These are phyloP conservation scores for Alternaria panax DNA, from an alignment of 2,329 filamentous ascomycete genomes.

Conservation along the genomic window DNA sequence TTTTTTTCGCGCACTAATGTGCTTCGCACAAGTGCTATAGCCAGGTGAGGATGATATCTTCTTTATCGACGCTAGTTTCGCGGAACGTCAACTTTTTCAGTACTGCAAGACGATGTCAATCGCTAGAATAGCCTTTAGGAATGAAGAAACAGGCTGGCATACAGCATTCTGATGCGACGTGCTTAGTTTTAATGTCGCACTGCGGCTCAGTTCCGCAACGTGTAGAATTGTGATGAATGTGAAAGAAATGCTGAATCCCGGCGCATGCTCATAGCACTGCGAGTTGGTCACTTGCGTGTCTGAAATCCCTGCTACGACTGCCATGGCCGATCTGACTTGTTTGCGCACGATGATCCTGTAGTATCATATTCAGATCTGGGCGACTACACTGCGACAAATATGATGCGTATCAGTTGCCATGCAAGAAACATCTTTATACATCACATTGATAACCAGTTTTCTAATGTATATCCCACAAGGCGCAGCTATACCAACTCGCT, in stretches of 20 bases:
- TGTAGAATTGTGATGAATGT: neutral
- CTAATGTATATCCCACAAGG: neutral
- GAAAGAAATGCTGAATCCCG: neutral
- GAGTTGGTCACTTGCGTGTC: neutral
- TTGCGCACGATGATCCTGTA: neutral
- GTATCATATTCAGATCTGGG: neutral
- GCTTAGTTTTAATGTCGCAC: neutral
- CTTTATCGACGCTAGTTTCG: neutral
- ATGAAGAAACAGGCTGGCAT: neutral
- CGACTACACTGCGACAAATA: neutral
- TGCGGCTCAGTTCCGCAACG: neutral
- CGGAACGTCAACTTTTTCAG: neutral
- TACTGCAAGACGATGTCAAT: neutral
- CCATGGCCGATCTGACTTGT: neutral
- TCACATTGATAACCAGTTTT: neutral
- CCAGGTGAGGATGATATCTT: slow-evolving; percentile 1
- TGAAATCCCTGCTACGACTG: neutral
- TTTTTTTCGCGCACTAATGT: neutral
- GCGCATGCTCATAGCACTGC: neutral
- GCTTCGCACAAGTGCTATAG: neutral
- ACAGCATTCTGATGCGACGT: neutral
- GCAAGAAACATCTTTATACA: neutral
- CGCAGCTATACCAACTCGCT: neutral
- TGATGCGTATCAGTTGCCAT: neutral
- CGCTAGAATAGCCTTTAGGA: neutral